phyloP scores from a whole-genome alignment of 1,139 yeast genomes.

The Debaryomycetaceae sp. region DNA sequence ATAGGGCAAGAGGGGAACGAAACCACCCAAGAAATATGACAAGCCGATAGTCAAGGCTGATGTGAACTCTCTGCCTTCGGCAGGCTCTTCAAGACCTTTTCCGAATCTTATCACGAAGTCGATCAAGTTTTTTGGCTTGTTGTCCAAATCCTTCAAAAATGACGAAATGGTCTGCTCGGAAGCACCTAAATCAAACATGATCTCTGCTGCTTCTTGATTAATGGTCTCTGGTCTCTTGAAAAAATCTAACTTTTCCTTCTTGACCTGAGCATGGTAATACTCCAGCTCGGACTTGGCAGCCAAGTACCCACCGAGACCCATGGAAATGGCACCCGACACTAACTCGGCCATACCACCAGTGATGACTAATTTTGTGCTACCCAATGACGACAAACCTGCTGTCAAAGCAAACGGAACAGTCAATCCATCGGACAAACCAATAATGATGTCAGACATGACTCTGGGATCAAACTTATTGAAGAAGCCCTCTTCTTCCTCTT shows the following conservation, averaged over 20 bases:
- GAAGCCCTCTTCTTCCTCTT: constrained; percentile 26
- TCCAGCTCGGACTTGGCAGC: constrained; percentile 81
- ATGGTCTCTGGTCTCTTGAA: constrained; percentile 60
- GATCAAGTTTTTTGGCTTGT: constrained; percentile 63
- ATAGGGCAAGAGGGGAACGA: constrained; percentile 76
- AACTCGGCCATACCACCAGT: constrained; percentile 87
- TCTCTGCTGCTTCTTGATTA: constrained; percentile 70
- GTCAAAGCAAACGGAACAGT: constrained; percentile 85
- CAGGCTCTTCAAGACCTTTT: constrained; percentile 76
- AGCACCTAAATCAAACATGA: constrained; percentile 67
- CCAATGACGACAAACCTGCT: constrained; percentile 76
- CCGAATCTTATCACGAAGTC: constrained; percentile 73
- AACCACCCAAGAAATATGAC: constrained; percentile 76
- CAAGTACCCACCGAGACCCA: constrained; percentile 81
- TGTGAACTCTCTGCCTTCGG: constrained; percentile 72
- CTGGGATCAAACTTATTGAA: constrained; percentile 58
- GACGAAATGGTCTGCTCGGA: constrained; percentile 62
- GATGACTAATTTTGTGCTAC: constrained; percentile 70
- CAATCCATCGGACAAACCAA: constrained; percentile 76
- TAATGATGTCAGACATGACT: constrained; percentile 76
- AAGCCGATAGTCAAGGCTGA: constrained; percentile 76
- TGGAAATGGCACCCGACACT: constrained; percentile 78
- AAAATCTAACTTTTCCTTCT: constrained; percentile 64
- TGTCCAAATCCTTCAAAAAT: constrained; percentile 67
- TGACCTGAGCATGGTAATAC: constrained; percentile 67